Base-by-base conservation (phyloP, 495 filamentous ascomycete genomes). In the Physcia stellaris region DNA sequence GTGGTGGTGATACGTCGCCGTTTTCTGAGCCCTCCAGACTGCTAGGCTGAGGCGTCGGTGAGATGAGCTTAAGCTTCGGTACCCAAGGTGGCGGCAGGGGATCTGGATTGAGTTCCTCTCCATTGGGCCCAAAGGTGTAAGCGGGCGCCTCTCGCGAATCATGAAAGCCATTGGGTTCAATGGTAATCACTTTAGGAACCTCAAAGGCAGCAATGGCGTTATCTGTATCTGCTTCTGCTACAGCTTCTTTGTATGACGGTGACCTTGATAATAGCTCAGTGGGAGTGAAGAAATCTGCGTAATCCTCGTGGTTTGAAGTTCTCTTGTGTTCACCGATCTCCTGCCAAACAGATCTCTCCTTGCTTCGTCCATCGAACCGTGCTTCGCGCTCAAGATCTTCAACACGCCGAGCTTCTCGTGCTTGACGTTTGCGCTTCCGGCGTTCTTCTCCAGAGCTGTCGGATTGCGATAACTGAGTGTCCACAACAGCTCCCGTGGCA, bases 1-100 rank as follows among this genome's bases (percentile, higher is more conserved):
- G n/a, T 40, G 47, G 32, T 2, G 54, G 34, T 4, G 53, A 43
- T 4, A 41, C 36, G 31, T 45, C 48, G 18, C 52, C 53, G 11
- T 9, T 27, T 10, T 16, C 31, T 4, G 37, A 40, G 5, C 37
- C n/a, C n/a, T n/a, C 37, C 15, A 16, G 63, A 38, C 47, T 58
- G 35, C 65, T 70, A 4, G 56, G 56, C 16, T 66, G 66, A 27
- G 70, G 70, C 12, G 70, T 72, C 17, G 70, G 67, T 21, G 64
- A 52, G 31, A 68, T 68, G 21, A 70, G 54, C 18, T 56, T 64
- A 7, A 74, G 51, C 4, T 37, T 43, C 13, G 69, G 67, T 26
- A 72, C 60, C 66, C 68, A 71, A n/a, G 67, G 66, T 5, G 66
- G 49, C 17, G 35, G 45, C n/a, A 39, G 21, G n/a, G 35, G 27